Evolutionary conservation across 1,139 yeast genomes (phyloP).

Genomic region (Candida neerlandica): DNA sequence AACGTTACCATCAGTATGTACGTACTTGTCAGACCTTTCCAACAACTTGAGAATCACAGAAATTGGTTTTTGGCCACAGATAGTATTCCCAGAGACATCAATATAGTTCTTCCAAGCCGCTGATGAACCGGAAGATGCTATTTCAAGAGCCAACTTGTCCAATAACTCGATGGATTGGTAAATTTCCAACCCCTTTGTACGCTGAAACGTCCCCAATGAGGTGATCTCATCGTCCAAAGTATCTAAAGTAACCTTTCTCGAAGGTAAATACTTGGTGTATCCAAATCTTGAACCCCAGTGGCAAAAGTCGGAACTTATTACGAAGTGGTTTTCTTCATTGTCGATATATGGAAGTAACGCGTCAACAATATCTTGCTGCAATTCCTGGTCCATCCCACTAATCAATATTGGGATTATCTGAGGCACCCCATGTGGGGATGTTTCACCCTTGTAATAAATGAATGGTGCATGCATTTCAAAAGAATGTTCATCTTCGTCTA

Average conservation of each 20-base stretch:
- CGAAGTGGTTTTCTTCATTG: conserved; percentile 65
- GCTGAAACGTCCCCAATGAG: conserved; percentile 18
- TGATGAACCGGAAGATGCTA: conserved; percentile 58
- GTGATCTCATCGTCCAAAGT: conserved; percentile 20
- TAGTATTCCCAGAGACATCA: conserved; percentile 74
- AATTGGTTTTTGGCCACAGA: conserved; percentile 91
- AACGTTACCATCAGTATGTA: conserved; percentile 5
- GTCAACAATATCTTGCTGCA: conserved; percentile 49
- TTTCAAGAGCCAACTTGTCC: conserved; percentile 69
- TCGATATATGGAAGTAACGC: conserved; percentile 56
- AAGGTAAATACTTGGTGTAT: conserved; percentile 60
- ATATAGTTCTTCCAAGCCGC: conserved; percentile 70
- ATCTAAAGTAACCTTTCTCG: conserved; percentile 17
- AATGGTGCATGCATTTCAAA: conserved; percentile 95
- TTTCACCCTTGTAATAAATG: conserved; percentile 36
- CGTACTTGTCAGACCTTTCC: conserved; percentile 27
- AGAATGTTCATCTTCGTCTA: conserved; percentile 88
- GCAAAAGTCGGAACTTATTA: conserved; percentile 89
- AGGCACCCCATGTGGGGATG: conserved; percentile 44
- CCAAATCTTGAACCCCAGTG: conserved; percentile 92
- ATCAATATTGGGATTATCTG: conserved; percentile 79
- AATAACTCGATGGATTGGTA: conserved; percentile 70
- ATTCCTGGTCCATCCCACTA: conserved; percentile 56
- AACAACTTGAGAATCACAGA: conserved; percentile 59
- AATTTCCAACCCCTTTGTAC: conserved; percentile 45